Evolutionary conservation across 495 filamentous ascomycete genomes (phyloP).

Genomic region (Penicillium herquei): DNA sequence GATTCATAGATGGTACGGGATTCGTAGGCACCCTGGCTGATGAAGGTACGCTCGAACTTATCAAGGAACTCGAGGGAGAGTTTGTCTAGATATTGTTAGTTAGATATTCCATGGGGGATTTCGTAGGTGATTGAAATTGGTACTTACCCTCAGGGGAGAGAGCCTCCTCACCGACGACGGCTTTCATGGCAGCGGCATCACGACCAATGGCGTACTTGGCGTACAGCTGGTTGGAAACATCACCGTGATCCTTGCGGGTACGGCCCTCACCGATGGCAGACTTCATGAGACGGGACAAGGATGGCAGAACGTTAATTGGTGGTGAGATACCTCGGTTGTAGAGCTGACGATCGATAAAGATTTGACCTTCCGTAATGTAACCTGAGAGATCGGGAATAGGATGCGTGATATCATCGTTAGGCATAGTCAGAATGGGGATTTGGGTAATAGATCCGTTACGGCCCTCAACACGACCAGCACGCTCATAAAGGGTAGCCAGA

Average conservation of each 20-base stretch:
- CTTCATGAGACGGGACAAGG: conserved; percentile 99
- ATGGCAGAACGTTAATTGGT: conserved; percentile 98
- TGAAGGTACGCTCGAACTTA: conserved; percentile 94
- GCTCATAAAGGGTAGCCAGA: conserved; percentile 99
- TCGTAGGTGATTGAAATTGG: no score
- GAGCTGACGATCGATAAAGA: conserved; percentile 94
- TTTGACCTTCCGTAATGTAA: conserved; percentile 98
- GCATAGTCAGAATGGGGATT: conserved; percentile 98
- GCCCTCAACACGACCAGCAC: conserved; percentile 95
- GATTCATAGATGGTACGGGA: conserved; percentile 63
- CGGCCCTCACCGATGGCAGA: conserved; percentile 97
- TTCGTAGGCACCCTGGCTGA: conserved; percentile 87
- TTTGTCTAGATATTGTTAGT: conserved; percentile 59
- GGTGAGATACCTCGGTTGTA: conserved; percentile 97
- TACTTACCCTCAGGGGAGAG: conserved; percentile 65
- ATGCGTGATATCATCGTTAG: conserved; percentile 99
- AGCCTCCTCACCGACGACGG: conserved; percentile 97
- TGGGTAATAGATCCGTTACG: conserved; percentile 98
- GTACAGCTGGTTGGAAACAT: conserved; percentile 99
- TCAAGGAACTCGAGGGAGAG: conserved; percentile 97
- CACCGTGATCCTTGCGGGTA: conserved; percentile 93
- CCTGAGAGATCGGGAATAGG: conserved; percentile 98
- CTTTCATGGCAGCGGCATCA: conserved; percentile 98
- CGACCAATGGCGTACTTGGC: conserved; percentile 99
- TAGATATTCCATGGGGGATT: no score